Evolutionary conservation across 176 grass and related monocot species (phyloP).

Genomic region (Oryza australiensis): DNA sequence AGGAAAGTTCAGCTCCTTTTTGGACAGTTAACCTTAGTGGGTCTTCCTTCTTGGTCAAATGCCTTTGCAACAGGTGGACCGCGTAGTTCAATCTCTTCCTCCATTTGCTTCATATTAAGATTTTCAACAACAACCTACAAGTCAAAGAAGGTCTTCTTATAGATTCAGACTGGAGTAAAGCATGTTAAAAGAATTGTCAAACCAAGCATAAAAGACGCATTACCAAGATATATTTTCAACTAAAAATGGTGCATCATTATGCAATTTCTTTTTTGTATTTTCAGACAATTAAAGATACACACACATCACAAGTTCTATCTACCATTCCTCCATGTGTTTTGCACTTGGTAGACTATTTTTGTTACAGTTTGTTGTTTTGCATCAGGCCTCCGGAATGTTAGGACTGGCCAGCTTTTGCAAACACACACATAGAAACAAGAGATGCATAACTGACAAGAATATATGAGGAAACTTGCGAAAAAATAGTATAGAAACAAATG

Average conservation of each 20-base stretch:
- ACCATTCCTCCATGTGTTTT: neutral
- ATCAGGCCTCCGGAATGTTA: neutral
- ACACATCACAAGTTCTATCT: neutral
- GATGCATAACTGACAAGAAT: neutral
- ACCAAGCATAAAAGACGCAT: slow-evolving; percentile 5
- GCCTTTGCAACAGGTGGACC: slow-evolving; percentile 87
- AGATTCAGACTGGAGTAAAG: neutral
- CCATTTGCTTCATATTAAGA: slow-evolving; percentile 67
- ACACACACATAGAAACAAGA: neutral
- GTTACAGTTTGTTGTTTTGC: slow-evolving; percentile 12
- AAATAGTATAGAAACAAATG: slow-evolving; percentile 8
- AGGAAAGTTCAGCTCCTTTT: slow-evolving; percentile 15
- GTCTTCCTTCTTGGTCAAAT: slow-evolving; percentile 83
- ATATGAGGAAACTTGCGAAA: slow-evolving; percentile 14
- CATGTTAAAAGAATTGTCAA: slow-evolving; percentile 4
- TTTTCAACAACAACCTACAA: slow-evolving; percentile 81
- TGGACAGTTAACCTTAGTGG: slow-evolving; percentile 70
- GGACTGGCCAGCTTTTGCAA: neutral
- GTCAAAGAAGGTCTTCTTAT: slow-evolving; percentile 28
- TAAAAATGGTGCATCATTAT: neutral
- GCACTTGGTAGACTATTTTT: neutral
- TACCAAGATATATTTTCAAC: neutral
- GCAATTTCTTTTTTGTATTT: neutral
- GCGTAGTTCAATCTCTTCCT: slow-evolving; percentile 77
- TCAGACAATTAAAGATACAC: neutral